Conservation (phyloP, 2,329 filamentous ascomycete species). For the Xylariaceae sp. region DNA sequence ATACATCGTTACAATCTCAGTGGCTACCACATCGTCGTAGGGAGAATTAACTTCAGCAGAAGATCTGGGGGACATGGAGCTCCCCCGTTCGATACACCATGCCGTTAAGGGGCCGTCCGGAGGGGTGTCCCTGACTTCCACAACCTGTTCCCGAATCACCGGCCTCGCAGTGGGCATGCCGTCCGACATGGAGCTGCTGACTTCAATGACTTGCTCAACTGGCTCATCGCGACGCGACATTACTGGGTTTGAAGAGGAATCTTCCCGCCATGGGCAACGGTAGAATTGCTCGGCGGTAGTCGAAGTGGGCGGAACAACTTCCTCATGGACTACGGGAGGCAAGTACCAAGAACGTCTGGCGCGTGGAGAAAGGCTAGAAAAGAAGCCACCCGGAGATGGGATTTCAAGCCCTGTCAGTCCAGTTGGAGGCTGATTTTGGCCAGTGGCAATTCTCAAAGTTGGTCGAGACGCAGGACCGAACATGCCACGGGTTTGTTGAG, state of each 20-base stretch:
- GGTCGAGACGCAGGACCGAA: conserved; percentile 40
- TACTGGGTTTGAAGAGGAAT: conserved; percentile 34
- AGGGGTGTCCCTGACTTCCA: conserved; percentile 32
- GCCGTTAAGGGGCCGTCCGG: conserved; percentile 30
- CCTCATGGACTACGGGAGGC: conserved; percentile 48
- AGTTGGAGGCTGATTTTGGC: conserved; percentile 58
- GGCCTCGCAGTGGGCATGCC: conserved; percentile 64
- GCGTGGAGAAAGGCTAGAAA: conserved; percentile 72
- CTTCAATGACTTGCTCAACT: conserved; percentile 59
- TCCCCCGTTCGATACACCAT: conserved; percentile 27
- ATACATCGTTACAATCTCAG: conserved; percentile 64
- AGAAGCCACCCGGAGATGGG: conserved; percentile 87
- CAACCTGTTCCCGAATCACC: conserved; percentile 37
- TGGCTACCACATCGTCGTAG: conserved; percentile 51
- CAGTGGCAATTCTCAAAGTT: conserved; percentile 38
- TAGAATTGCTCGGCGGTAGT: conserved; percentile 93
- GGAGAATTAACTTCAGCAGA: conserved; percentile 38
- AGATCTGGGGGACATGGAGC: conserved; percentile 30
- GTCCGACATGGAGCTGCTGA: conserved; percentile 36
- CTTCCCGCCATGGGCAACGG: conserved; percentile 66
- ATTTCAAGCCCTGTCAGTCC: conserved; percentile 79
- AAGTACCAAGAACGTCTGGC: conserved; percentile 79
- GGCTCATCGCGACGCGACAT: conserved; percentile 38
- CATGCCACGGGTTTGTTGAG: conserved; percentile 46
- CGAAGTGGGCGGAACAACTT: conserved; percentile 65